phyloP scores from a whole-genome alignment of 345 rosid genomes.

The Populus tremula region DNA sequence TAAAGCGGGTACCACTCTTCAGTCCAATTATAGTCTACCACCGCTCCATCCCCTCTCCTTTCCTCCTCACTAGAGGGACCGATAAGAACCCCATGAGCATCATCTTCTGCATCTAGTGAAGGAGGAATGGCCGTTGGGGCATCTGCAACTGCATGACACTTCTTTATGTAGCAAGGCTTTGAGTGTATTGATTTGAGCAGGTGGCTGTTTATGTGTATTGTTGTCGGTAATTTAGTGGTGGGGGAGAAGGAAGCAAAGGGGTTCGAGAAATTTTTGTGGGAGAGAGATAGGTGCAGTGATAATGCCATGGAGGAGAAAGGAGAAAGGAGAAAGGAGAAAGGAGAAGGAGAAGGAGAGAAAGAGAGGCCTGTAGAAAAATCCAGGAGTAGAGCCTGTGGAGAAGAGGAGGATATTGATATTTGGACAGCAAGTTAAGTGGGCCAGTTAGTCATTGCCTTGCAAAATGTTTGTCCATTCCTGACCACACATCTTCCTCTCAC shows the following conservation, averaged over 20 bases:
- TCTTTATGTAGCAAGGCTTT: background rate
- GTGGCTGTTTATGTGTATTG: background rate
- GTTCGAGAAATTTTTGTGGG: background rate
- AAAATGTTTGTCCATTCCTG: background rate
- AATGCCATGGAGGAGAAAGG: conserved; percentile 22
- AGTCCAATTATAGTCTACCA: conserved; percentile 72
- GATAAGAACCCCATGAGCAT: conserved; percentile 20
- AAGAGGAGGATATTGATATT: background rate
- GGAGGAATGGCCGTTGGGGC: conserved; percentile 7
- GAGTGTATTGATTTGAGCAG: background rate
- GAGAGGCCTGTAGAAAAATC: background rate
- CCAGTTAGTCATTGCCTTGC: no score
- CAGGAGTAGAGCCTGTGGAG: background rate
- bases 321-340: background rate
- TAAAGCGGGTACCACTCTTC: conserved; percentile 96
- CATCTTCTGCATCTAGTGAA: conserved; percentile 20
- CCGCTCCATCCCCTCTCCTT: conserved; percentile 41
- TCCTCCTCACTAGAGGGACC: conserved; percentile 37
- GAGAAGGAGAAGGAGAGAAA: background rate
- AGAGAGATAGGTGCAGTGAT: conserved; percentile 20
- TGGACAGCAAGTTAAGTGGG: background rate
- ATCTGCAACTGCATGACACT: conserved; percentile 33
- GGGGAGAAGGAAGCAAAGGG: conserved; percentile 9
- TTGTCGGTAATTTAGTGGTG: conserved; percentile 5
- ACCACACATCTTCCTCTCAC: background rate